Percentiles rank a stretch among this genome's conserved stretches.
Conservation (phyloP, 2,329 filamentous ascomycete genomes). For the Nemania sp. region DNA sequence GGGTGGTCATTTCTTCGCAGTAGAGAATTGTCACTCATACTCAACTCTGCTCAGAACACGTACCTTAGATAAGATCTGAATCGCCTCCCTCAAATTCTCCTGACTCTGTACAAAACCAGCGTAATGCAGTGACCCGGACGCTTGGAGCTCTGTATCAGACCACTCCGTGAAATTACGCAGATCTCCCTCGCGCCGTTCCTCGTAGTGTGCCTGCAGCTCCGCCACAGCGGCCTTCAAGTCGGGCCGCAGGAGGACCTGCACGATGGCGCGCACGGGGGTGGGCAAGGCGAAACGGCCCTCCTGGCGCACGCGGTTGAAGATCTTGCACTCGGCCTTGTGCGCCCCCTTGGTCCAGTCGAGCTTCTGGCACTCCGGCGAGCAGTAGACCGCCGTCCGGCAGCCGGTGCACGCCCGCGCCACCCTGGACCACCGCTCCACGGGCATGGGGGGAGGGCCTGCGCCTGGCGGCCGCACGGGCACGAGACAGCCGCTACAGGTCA, state of each 20-base stretch:
- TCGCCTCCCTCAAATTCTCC: slow-evolving; percentile 55
- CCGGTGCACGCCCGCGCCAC: slow-evolving; percentile 60
- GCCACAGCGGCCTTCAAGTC: slow-evolving; percentile 51
- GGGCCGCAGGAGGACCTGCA: slow-evolving; percentile 62
- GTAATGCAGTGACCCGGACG: slow-evolving; percentile 63
- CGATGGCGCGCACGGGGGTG: slow-evolving; percentile 65
- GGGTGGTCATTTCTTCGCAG: neutral
- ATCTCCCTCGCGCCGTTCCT: no score
- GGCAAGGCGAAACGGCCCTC: slow-evolving; percentile 58
- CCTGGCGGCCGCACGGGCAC: slow-evolving; percentile 45
- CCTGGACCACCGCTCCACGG: slow-evolving; percentile 26
- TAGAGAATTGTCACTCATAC: neutral
- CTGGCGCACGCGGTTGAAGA: slow-evolving; percentile 57
- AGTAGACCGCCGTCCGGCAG: slow-evolving; percentile 68
- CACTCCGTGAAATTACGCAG: slow-evolving; percentile 52
- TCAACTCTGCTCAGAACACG: slow-evolving; percentile 30
- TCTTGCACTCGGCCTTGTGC: slow-evolving; percentile 67
- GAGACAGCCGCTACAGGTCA: slow-evolving; percentile 64
- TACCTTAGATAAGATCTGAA: slow-evolving; percentile 67
- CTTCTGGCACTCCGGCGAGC: slow-evolving; percentile 64
- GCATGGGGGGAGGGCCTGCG: slow-evolving; percentile 38
- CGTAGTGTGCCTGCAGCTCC: slow-evolving; percentile 61
- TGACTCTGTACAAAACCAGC: slow-evolving; percentile 55
- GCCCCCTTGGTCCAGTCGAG: slow-evolving; percentile 62
- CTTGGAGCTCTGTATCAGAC: slow-evolving; percentile 63